These are phyloP conservation scores for Bruguiera parviflora DNA, from an alignment of 345 rosid species.

Conservation along the genomic window DNA sequence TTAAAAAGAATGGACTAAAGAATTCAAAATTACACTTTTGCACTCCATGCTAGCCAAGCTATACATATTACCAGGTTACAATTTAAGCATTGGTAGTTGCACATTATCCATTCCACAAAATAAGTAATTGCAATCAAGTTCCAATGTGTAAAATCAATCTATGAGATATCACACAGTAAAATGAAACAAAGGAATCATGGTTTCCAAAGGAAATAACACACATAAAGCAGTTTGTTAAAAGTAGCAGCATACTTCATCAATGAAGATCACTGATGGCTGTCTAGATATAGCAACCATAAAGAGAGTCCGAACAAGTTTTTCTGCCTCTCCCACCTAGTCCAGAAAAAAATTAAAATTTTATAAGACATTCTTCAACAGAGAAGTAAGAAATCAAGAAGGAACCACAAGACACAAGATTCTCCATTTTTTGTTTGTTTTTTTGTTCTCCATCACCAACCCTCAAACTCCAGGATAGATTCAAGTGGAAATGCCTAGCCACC, in stretches of 20 bases:
- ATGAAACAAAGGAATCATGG: slow-evolving; percentile 7
- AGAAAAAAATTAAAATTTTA: slow-evolving; percentile 9
- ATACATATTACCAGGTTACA: background rate
- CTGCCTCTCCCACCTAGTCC: slow-evolving; percentile 91
- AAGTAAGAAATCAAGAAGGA: slow-evolving; percentile 11
- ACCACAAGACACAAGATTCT: background rate
- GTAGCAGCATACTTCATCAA: slow-evolving; percentile 70
- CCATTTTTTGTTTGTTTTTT: background rate
- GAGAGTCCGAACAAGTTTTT: slow-evolving; percentile 88
- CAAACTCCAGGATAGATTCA: no score
- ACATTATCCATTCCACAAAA: background rate
- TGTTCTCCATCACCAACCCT: no score
- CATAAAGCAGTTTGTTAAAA: slow-evolving; percentile 13
- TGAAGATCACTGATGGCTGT: slow-evolving; percentile 94
- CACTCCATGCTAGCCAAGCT: no score
- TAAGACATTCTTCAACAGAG: background rate
- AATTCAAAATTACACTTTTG: background rate
- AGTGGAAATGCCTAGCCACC: no score
- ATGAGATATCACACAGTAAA: background rate
- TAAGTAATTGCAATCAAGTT: background rate
- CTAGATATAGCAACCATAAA: slow-evolving; percentile 86
- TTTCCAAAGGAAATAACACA: background rate
- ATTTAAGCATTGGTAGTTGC: background rate
- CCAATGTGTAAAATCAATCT: background rate
- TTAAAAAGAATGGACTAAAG: background rate